Base-by-base conservation (phyloP, 257 asterid genomes). In the Lithospermum erythrorhizon region DNA sequence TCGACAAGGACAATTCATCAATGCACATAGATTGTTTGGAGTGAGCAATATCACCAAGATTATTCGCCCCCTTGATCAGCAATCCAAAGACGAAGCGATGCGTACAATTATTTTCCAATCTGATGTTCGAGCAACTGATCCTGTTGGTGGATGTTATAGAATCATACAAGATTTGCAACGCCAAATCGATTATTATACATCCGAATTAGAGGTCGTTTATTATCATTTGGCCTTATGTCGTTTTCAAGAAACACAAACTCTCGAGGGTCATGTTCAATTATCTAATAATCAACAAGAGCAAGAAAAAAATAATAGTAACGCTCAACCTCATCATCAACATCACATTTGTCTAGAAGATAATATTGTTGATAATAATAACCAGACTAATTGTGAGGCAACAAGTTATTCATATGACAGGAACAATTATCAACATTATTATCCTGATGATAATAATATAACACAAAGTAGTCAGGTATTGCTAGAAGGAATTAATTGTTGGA, bases 1-100 rank as follows among this genome's bases (percentile, higher is more conserved):
- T 62, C 83, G 90, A 63, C 97, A 89, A 56, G 73, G 56, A 5
- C 97, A 88, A 62, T 93, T 93, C 75, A 68, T 84, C 3, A 93
- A 89, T 52, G 98, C 98, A 6, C 95, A 93, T 76, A 91, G 86
- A 57, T 79, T 88, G 21, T 93, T 89, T 20, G 98, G 95, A 1
- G 97, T 93, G 1, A 80, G 94, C 79, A 93, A 86, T 61, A 84
- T 93, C 17, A 78, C 90, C 58, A 86, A 84, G 65, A 86, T 84
- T 65, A 86, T 89, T 37, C 82, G 81, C 0, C 70, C 76, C 51
- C 84, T 88, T 2, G 78, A 80, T 2, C 86, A 81, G 2, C 76
- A 77, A 0, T 77, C 78, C 0, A 88, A 77, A 55, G 95, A 93
- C 82, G 82, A 76, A 56, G 97, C 99, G 67, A 93, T 93, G 98